Base-by-base conservation (phyloP, 371 early-diverging fungal genomes). In the Saksenaea oblongispora region DNA sequence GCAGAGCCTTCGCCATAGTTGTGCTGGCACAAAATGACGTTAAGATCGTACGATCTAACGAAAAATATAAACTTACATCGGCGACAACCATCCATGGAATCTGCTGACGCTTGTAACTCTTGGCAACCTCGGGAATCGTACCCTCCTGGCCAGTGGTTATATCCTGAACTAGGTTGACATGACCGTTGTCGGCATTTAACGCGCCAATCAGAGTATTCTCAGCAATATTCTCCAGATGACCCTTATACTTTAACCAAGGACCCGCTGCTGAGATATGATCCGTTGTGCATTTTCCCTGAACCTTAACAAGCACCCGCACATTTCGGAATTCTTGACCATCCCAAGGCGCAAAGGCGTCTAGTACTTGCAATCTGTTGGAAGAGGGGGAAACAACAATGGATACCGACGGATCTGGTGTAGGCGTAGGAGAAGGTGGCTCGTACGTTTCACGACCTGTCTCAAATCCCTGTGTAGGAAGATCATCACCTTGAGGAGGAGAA, bases 1-100 rank as follows among this genome's bases (percentile, higher is more conserved):
- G 97, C 94, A 14, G 95, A 95, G 47, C 98, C 98, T 78, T 98
- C 98, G 66, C 98, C 98, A 74, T 98, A 98, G 86, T 98, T 98
- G 71, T 95, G 89, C 82, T 91, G 79, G 9, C 28, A 64, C n/a
- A n/a, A 39, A 44, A 44, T 34, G 31, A 22, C 13, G 59, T 34
- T 18, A 62, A 9, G 8, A 9, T 18, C 14, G 47, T 13, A 24
- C 13, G 58, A 66, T 51, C n/a, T 62, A 57, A 37, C 24, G 44
- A 37, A 54, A 26, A 44, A 11, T 18, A 8, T 27, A 10, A 17
- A 68, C 80, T 76, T 80, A 82, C 92, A 78, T 96, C 96, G 37
- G 91, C 95, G 60, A 96, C 85, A 22, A 97, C 95, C 62, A 95
- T 87, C 98, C 98, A 98, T 36, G 91, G 88, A 34, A 94, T 86